These are phyloP conservation scores for Cladophialophora carrionii DNA, from an alignment of 2,329 filamentous ascomycete genomes.

Conservation along the genomic window DNA sequence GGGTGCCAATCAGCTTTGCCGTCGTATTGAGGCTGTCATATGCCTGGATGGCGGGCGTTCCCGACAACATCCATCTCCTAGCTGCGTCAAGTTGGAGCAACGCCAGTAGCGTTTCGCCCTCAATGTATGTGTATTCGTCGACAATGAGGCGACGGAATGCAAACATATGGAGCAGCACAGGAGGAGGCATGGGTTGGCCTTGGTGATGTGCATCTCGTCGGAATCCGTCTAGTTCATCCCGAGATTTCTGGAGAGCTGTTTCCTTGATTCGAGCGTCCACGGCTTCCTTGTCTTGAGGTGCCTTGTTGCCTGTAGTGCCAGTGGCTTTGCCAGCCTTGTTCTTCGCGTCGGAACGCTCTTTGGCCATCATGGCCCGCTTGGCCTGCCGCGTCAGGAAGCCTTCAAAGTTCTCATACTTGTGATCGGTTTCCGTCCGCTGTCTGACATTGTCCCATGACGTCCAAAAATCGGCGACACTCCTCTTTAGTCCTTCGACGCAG, in stretches of 20 bases:
- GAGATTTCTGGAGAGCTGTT: constrained; percentile 31
- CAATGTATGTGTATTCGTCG: constrained; percentile 67
- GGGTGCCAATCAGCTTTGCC: constrained; percentile 59
- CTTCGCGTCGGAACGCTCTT: constrained; percentile 3
- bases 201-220: background rate
- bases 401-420: constrained; percentile 23
- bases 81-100: constrained; percentile 54
- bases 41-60: constrained; percentile 61
- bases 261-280: constrained; percentile 1
- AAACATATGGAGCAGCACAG: constrained; percentile 62
- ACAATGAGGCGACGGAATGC: constrained; percentile 63
- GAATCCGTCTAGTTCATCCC: background rate
- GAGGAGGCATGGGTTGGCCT: constrained; percentile 37
- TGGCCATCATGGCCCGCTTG: background rate
- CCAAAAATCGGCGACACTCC: constrained; percentile 22
- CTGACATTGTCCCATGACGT: constrained; percentile 22
- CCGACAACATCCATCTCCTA: constrained; percentile 66
- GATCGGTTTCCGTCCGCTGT: background rate
- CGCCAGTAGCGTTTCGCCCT: constrained; percentile 47
- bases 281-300: background rate
- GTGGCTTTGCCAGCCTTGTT: background rate
- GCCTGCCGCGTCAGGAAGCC: constrained; percentile 11
- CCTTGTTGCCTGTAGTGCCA: background rate
- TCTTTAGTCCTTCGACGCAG: constrained; percentile 2
- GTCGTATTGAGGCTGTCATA: constrained; percentile 65